Base-by-base conservation (phyloP, 2,329 filamentous ascomycete genomes). In the Aspergillus neoniger region DNA sequence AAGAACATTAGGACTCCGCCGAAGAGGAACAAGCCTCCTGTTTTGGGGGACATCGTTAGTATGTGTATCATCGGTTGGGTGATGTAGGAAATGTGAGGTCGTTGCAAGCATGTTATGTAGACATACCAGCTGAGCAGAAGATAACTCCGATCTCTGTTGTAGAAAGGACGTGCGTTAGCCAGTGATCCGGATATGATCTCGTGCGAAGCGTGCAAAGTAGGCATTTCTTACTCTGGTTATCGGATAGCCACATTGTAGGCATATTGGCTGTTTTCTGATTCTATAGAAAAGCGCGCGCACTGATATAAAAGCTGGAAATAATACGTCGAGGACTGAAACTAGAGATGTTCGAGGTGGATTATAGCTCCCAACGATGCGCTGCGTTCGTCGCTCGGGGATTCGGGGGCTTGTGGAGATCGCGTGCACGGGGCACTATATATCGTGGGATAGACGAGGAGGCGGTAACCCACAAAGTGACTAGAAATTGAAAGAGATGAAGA, bases 1-100 rank as follows among this genome's bases (percentile, higher is more conserved):
- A 99, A 99, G 82, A 99, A 98, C 79, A 99, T 86, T 79, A 99
- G 85, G 9, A 99, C 91, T 63, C 95, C 95, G 73, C 92, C 91
- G 74, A 97, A 86, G 59, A 99, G 86, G 83, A 99, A 99, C 82
- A 98, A 89, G 67, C 91, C 92, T 77, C 94, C 94, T 96, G 75
- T 44, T 44, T 50, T 43, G n/a, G 63, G 21, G 43, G 64, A 36
- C 32, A 36, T 57, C 57, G 57, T 61, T 63, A 72, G 55, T 66
- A 55, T 47, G 4, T 55, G 28, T 10, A 17, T 25, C 5, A 21
- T 6, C 41, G 30, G 49, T 47, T n/a, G 23, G 23, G 10, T 23
- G 14, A 19, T 28, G n/a, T 6, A 4, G 6, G 15, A 19, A 32
- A 19, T 8, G 25, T 1, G 47, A 1, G 32, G 5, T 4, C 10